phyloP scores from a whole-genome alignment of 2,329 filamentous ascomycete genomes.

The Clarireedia homoeocarpa region DNA sequence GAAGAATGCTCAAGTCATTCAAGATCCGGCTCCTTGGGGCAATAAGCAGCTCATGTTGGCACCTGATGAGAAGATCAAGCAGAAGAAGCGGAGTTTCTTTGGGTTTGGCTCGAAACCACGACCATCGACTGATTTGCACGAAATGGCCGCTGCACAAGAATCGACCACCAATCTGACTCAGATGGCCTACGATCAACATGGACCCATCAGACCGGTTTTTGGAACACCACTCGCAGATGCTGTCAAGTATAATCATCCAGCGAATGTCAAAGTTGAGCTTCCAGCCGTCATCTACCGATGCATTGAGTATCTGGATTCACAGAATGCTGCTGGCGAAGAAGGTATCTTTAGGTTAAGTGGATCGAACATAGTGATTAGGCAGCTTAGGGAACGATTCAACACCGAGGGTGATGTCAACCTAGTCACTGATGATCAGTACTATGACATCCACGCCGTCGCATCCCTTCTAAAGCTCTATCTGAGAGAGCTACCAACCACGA shows the following conservation, averaged over 20 bases:
- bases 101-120: constrained; percentile 57
- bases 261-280: constrained; percentile 64
- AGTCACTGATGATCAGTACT: constrained; percentile 72
- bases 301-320: constrained; percentile 82
- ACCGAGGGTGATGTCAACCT: constrained; percentile 86
- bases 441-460: constrained; percentile 93
- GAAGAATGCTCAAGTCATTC: constrained; percentile 75
- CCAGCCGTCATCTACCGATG: constrained; percentile 93
- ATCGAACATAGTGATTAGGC: constrained; percentile 92
- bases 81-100: constrained; percentile 72
- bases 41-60: constrained; percentile 53
- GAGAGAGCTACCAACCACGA: constrained; percentile 82
- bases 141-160: constrained; percentile 43
- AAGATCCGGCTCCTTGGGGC: constrained; percentile 80
- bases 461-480: constrained; percentile 91
- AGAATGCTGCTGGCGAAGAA: constrained; percentile 77
- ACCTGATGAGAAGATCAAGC: constrained; percentile 66
- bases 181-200: constrained; percentile 37
- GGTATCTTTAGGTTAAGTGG: constrained; percentile 95
- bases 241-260: constrained; percentile 69
- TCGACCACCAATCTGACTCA: constrained; percentile 37
- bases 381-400: constrained; percentile 87
- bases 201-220: constrained; percentile 65
- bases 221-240: constrained; percentile 80
- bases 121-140: constrained; percentile 50